Evolutionary conservation across 2,329 filamentous ascomycete species (phyloP).

Genomic region (Ceratocystis huliohia): DNA sequence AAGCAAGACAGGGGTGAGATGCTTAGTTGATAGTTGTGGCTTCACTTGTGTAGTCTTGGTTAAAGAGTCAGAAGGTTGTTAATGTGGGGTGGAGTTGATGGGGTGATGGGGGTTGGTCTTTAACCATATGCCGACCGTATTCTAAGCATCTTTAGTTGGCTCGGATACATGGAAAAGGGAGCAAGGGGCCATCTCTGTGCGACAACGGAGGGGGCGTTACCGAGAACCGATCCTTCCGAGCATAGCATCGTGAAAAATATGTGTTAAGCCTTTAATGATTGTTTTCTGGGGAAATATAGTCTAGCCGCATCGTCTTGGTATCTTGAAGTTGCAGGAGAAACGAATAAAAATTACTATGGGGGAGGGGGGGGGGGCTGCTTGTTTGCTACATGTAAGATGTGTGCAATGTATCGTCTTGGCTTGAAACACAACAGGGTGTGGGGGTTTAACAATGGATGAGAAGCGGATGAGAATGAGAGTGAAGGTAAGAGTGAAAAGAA

Average conservation of each 20-base stretch:
- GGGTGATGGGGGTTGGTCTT: not conserved
- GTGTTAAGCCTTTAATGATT: not conserved
- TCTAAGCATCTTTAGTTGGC: not conserved
- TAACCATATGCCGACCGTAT: not conserved
- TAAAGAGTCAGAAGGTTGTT: not conserved
- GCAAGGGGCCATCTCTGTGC: not conserved
- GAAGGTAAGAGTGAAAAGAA: not conserved
- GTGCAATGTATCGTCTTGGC: not conserved
- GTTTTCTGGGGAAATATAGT: not conserved
- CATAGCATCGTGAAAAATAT: constrained; percentile 9
- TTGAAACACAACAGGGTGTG: not conserved
- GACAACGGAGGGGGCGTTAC: not conserved
- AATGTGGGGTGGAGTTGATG: not conserved
- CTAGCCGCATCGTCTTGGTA: not conserved
- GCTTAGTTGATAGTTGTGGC: not conserved
- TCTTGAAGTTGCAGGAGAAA: not conserved
- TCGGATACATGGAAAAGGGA: not conserved
- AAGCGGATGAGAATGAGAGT: not conserved
- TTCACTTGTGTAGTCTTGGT: not conserved
- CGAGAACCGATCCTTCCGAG: constrained; percentile 9
- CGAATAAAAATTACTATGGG: not conserved
- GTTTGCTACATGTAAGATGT: not conserved
- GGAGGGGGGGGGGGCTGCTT: not conserved
- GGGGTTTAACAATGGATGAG: not conserved
- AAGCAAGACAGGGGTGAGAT: too few relatives aligned